Percentiles rank a stretch among this genome's conserved stretches.
phyloP scores from a whole-genome alignment of 805 yeast species.

The Sugiyamaella chiloensis region DNA sequence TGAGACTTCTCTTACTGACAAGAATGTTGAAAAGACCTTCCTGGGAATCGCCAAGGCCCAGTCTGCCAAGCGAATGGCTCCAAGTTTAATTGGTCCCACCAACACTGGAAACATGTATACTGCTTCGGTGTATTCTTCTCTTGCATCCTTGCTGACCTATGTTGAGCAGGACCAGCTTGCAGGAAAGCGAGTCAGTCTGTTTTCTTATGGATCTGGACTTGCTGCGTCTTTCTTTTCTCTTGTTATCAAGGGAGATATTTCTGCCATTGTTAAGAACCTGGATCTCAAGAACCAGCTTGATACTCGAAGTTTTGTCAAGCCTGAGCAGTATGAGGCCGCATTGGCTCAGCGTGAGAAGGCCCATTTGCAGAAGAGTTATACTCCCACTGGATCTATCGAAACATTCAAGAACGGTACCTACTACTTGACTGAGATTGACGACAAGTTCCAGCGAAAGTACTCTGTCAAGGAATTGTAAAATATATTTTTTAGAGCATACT shows the following conservation, averaged over 20 bases:
- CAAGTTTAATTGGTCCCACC: slow-evolving; percentile 84
- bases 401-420: slow-evolving; percentile 71
- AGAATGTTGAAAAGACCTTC: slow-evolving; percentile 78
- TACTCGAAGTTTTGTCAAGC: slow-evolving; percentile 63
- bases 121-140: slow-evolving; percentile 84
- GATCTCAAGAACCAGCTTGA: slow-evolving; percentile 66
- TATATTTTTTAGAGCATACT: too few species aligned
- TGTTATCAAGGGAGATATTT: slow-evolving; percentile 75
- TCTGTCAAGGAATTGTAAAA: slow-evolving; percentile 55
- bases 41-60: slow-evolving; percentile 70
- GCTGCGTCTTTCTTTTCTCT: slow-evolving; percentile 87
- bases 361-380: slow-evolving; percentile 73
- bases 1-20: slow-evolving; percentile 77
- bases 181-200: slow-evolving; percentile 82
- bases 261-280: slow-evolving; percentile 59
- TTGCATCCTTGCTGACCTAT: slow-evolving; percentile 74
- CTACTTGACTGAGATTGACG: slow-evolving; percentile 81
- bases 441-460: slow-evolving; percentile 81
- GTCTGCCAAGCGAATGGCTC: slow-evolving; percentile 65
- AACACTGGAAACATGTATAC: slow-evolving; percentile 99
- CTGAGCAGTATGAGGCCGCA: slow-evolving; percentile 77
- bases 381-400: slow-evolving; percentile 78
- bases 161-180: slow-evolving; percentile 72
- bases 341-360: slow-evolving; percentile 84
- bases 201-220: slow-evolving; percentile 97